A percentile compares a stretch with the other conserved stretches of the same genome.
These are phyloP conservation scores for Wickerhamiella dianesei DNA, from an alignment of 805 yeast genomes.

Conservation along the genomic window DNA sequence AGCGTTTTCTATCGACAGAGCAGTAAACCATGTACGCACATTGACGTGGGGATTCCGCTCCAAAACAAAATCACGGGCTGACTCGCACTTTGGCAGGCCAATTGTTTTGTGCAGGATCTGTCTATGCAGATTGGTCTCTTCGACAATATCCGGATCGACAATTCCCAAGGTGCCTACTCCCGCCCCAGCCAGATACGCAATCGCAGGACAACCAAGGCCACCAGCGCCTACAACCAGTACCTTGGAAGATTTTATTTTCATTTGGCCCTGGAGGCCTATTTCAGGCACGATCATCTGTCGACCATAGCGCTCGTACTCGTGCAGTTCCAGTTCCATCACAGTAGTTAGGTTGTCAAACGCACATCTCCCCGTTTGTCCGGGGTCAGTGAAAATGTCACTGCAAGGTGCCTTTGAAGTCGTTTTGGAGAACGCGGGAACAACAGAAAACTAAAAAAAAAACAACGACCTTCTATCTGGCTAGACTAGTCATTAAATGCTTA, in stretches of 20 bases:
- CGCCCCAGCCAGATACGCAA: constrained; percentile 71
- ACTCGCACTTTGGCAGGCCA: constrained; percentile 62
- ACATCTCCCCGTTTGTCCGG: not conserved
- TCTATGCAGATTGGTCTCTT: constrained; percentile 72
- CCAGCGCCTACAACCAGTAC: constrained; percentile 90
- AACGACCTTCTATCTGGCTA: no score
- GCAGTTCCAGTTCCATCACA: constrained; percentile 23
- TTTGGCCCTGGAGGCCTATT: constrained; percentile 46
- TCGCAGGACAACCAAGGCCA: constrained; percentile 88
- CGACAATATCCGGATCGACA: constrained; percentile 77
- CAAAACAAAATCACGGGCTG: constrained; percentile 47
- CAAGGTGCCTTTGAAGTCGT: no score
- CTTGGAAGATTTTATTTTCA: constrained; percentile 39
- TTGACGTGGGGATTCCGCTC: constrained; percentile 56
- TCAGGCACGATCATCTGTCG: constrained; percentile 90
- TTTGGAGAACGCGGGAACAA: no score
- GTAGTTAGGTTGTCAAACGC: constrained; percentile 13
- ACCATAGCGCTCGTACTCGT: constrained; percentile 77
- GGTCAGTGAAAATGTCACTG: no score
- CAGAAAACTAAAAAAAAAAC: no score
- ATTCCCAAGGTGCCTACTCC: constrained; percentile 76
- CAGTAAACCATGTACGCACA: constrained; percentile 32
- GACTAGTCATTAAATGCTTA: constrained; percentile 28
- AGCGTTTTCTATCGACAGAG: constrained; percentile 37
- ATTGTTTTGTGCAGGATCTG: constrained; percentile 72